A percentile compares a stretch with the other conserved stretches of the same genome.
These are phyloP conservation scores for Pestalotiopsis fici DNA, from an alignment of 2,329 filamentous ascomycete genomes.

Conservation along the genomic window DNA sequence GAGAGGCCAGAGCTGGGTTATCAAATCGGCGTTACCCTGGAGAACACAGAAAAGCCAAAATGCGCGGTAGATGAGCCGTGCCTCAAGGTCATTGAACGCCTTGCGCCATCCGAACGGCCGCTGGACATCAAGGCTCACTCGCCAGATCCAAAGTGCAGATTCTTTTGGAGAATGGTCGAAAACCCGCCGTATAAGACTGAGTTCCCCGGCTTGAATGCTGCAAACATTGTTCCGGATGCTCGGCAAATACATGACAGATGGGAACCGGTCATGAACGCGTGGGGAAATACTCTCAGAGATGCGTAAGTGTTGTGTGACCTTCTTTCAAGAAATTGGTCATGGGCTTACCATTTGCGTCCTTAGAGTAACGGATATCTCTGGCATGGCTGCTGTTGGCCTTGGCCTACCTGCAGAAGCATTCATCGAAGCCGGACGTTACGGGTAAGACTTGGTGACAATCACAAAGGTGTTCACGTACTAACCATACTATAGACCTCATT, in stretches of 20 bases:
- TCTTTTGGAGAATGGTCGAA: constrained; percentile 64
- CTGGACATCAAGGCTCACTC: constrained; percentile 57
- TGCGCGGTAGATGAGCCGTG: constrained; percentile 65
- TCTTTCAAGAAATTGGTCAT: background rate
- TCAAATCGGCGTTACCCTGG: constrained; percentile 63
- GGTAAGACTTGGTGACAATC: constrained; percentile 35
- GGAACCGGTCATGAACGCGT: constrained; percentile 56
- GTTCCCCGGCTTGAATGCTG: constrained; percentile 57
- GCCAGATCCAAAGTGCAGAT: constrained; percentile 63
- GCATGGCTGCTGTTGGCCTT: constrained; percentile 60
- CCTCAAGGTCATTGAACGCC: constrained; percentile 54
- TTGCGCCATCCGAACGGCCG: constrained; percentile 56
- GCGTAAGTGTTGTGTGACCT: constrained; percentile 44
- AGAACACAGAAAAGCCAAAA: constrained; percentile 65
- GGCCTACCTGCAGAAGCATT: constrained; percentile 55
- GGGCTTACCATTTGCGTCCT: background rate
- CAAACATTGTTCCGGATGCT: constrained; percentile 55
- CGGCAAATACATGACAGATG: constrained; percentile 50
- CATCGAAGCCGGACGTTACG: constrained; percentile 55
- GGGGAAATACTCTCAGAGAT: constrained; percentile 62
- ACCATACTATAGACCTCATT: constrained; percentile 47
- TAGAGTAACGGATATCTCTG: constrained; percentile 56
- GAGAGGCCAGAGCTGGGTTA: constrained; percentile 60
- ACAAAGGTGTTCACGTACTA: background rate
- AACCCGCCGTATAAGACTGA: constrained; percentile 52